Percentiles rank a stretch among this genome's conserved stretches.
Evolutionary conservation across 2,329 filamentous ascomycete genomes (phyloP).

Genomic region (Sporothrix phasma): DNA sequence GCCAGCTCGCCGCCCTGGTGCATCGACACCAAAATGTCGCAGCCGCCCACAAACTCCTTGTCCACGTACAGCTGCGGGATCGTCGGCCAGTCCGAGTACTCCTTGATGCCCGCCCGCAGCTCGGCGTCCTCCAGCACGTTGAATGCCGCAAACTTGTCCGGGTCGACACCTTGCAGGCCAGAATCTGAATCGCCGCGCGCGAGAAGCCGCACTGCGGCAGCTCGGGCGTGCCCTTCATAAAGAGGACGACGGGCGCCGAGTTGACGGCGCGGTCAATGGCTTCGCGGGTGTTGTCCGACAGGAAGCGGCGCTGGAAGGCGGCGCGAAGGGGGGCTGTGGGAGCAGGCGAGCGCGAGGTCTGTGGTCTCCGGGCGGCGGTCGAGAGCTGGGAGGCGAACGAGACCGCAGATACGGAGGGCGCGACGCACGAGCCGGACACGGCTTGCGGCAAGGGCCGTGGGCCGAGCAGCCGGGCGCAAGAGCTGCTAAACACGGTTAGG

Average conservation of each 20-base stretch:
- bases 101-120: slow-evolving; percentile 86
- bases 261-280: slow-evolving; percentile 86
- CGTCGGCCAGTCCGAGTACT: slow-evolving; percentile 98
- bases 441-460: background rate
- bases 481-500: slow-evolving; percentile 10
- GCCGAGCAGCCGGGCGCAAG: slow-evolving; percentile 10
- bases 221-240: slow-evolving; percentile 85
- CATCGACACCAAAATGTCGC: slow-evolving; percentile 94
- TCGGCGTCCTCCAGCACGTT: slow-evolving; percentile 92
- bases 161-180: slow-evolving; percentile 90
- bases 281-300: slow-evolving; percentile 68
- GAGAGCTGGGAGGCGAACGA: slow-evolving; percentile 2
- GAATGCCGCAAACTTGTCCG: slow-evolving; percentile 92
- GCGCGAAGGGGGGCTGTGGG: background rate
- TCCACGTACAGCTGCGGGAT: slow-evolving; percentile 94
- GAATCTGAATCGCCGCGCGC: slow-evolving; percentile 84
- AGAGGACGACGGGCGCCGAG: slow-evolving; percentile 86
- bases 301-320: slow-evolving; percentile 6
- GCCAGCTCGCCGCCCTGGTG: slow-evolving; percentile 91
- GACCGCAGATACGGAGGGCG: background rate
- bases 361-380: background rate
- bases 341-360: background rate
- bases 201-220: slow-evolving; percentile 82
- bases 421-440: background rate
- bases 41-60: slow-evolving; percentile 95